A percentile compares a stretch with the other conserved stretches of the same genome.
Evolutionary conservation across 1,139 yeast genomes (phyloP).

Genomic region (Yueomyces sp.): DNA sequence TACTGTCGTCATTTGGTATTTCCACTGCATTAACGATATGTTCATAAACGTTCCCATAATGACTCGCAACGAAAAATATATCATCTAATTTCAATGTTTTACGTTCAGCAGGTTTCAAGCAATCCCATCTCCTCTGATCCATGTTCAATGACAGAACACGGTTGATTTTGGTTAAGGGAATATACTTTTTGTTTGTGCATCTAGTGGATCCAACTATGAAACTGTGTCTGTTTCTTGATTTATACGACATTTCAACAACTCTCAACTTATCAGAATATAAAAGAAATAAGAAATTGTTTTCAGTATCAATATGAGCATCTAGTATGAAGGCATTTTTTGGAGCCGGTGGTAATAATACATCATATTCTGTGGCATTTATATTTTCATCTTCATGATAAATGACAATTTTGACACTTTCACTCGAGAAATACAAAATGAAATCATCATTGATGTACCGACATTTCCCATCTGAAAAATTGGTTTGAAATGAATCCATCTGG

Average conservation of each 20-base stretch:
- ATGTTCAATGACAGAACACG: slow-evolving; percentile 16
- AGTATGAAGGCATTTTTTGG: slow-evolving; percentile 5
- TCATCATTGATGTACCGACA: no score
- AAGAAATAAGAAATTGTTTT: slow-evolving; percentile 6
- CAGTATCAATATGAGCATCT: slow-evolving; percentile 6
- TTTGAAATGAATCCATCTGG: no score
- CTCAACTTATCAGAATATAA: slow-evolving; percentile 13
- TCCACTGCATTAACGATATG: slow-evolving; percentile 5
- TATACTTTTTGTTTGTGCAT: slow-evolving; percentile 12
- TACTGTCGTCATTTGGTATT: slow-evolving; percentile 4
- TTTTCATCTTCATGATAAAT: not conserved
- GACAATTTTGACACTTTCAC: not conserved
- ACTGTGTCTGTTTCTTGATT: slow-evolving; percentile 13
- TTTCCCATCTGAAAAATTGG: no score
- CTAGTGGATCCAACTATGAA: slow-evolving; percentile 16
- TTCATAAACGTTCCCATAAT: not conserved
- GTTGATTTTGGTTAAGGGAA: slow-evolving; percentile 13
- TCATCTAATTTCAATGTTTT: slow-evolving; percentile 11
- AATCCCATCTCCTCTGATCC: slow-evolving; percentile 15
- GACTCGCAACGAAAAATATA: slow-evolving; percentile 2
- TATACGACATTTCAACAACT: slow-evolving; percentile 10
- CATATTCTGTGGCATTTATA: not conserved
- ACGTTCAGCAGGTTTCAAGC: slow-evolving; percentile 17
- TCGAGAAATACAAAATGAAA: not conserved
- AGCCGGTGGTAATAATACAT: not conserved